Percentiles rank a stretch among this genome's conserved stretches.
phyloP scores from a whole-genome alignment of 2,329 filamentous ascomycete genomes.

The Shiraia sp. region DNA sequence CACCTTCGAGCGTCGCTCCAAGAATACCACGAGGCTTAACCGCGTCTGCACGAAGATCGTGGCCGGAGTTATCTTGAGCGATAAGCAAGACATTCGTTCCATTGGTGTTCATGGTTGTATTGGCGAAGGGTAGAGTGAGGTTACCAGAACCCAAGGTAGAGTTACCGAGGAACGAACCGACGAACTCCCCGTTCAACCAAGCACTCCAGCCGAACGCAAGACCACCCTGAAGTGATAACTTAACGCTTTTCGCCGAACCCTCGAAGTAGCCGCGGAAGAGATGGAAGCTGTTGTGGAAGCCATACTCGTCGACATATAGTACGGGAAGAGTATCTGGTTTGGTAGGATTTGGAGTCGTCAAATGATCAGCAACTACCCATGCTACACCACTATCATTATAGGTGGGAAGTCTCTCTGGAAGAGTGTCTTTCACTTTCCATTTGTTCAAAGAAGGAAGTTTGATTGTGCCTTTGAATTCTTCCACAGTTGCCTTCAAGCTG shows the following conservation, averaged over 20 bases:
- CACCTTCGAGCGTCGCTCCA: slow-evolving; percentile 55
- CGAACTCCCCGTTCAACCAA: slow-evolving; percentile 61
- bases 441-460: slow-evolving; percentile 47
- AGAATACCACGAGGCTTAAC: slow-evolving; percentile 57
- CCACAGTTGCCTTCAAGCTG: slow-evolving; percentile 39
- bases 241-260: slow-evolving; percentile 47
- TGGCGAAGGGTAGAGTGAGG: slow-evolving; percentile 55
- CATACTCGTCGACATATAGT: slow-evolving; percentile 49
- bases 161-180: slow-evolving; percentile 60
- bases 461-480: slow-evolving; percentile 26
- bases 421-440: slow-evolving; percentile 55
- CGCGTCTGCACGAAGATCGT: slow-evolving; percentile 57
- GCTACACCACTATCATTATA: slow-evolving; percentile 51
- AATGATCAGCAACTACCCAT: slow-evolving; percentile 49
- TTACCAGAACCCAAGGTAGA: slow-evolving; percentile 44
- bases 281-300: slow-evolving; percentile 48
- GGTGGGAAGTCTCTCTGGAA: slow-evolving; percentile 52
- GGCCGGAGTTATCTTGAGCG: slow-evolving; percentile 63
- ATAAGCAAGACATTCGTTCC: slow-evolving; percentile 56
- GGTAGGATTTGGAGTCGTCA: slow-evolving; percentile 43
- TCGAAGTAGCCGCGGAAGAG: slow-evolving; percentile 49
- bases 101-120: slow-evolving; percentile 49
- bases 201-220: slow-evolving; percentile 61
- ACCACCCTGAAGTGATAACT: slow-evolving; percentile 59
- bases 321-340: slow-evolving; percentile 46